Percentiles rank a stretch among this genome's conserved stretches.
phyloP scores from a whole-genome alignment of 176 grass and related monocot species.

The Aegilops bicornis region DNA sequence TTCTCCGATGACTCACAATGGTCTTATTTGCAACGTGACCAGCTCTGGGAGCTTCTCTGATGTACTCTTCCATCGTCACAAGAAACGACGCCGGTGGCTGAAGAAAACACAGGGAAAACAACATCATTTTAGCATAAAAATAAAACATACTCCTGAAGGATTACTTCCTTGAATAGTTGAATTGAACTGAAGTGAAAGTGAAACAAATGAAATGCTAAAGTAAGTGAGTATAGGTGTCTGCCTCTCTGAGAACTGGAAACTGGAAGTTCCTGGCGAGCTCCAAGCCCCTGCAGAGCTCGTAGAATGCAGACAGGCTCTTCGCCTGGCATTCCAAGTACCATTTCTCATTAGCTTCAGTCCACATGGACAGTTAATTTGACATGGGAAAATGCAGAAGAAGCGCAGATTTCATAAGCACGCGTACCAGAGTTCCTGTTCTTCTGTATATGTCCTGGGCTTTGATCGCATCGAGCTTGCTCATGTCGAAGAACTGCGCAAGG shows the following conservation, averaged over 20 bases:
- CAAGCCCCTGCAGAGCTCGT: conserved; percentile 71
- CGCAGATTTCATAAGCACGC: not conserved
- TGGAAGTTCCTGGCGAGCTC: conserved; percentile 79
- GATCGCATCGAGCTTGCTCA: conserved; percentile 81
- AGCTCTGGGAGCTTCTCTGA: conserved; percentile 71
- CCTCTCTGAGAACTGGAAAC: conserved; percentile 85
- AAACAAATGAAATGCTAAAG: not conserved
- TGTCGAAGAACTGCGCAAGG: conserved; percentile 71
- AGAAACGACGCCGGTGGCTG: conserved; percentile 76
- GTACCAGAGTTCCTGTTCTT: conserved; percentile 67
- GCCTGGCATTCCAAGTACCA: conserved; percentile 47
- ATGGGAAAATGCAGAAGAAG: not conserved
- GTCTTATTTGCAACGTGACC: conserved; percentile 46
- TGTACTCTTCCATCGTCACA: conserved; percentile 92
- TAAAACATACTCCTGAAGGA: no score
- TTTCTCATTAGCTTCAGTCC: not conserved
- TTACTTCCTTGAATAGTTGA: not conserved
- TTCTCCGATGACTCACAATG: conserved; percentile 42
- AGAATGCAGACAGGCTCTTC: conserved; percentile 68
- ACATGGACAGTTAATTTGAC: not conserved
- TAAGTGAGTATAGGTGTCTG: not conserved
- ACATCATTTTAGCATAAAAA: conserved; percentile 16
- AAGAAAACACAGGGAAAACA: conserved; percentile 11
- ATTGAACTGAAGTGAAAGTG: not conserved
- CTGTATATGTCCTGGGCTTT: conserved; percentile 77